A percentile compares a stretch with the other conserved stretches of the same genome.
These are phyloP conservation scores for Astrothelium subdiscretum DNA, from an alignment of 495 filamentous ascomycete genomes.

Conservation along the genomic window DNA sequence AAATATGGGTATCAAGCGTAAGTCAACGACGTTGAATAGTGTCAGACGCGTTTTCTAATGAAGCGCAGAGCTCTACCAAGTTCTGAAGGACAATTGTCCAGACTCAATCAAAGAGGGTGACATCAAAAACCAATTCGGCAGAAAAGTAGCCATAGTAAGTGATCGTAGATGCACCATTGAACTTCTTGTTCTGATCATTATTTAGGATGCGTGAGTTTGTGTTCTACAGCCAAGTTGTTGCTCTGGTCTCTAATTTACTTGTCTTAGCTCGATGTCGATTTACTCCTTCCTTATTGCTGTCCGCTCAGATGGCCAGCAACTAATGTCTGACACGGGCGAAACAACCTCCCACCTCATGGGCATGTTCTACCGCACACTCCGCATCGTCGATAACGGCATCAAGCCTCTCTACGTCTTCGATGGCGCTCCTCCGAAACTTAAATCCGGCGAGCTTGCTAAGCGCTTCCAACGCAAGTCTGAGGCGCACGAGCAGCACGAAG, in stretches of 20 bases:
- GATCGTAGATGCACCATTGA: not conserved
- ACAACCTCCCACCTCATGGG: conserved; percentile 98
- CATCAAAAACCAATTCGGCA: conserved; percentile 96
- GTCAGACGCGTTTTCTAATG: conserved; percentile 7
- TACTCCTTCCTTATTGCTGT: conserved; percentile 98
- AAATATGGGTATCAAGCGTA: conserved; percentile 84
- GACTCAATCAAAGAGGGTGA: conserved; percentile 92
- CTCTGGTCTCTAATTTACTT: conserved; percentile 3
- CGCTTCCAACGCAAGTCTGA: conserved; percentile 84
- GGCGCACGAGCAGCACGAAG: conserved; percentile 76
- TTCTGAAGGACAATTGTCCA: conserved; percentile 85
- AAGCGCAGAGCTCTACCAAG: conserved; percentile 55
- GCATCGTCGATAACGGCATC: conserved; percentile 97
- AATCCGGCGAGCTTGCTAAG: conserved; percentile 90
- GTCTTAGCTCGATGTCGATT: conserved; percentile 84
- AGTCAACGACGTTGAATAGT: conserved; percentile 1
- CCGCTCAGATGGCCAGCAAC: conserved; percentile 87
- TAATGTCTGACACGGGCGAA: conserved; percentile 85
- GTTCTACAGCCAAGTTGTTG: not conserved
- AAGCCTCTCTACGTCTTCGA: conserved; percentile 98
- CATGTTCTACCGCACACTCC: conserved; percentile 97
- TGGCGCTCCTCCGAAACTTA: conserved; percentile 89
- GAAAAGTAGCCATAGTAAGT: conserved; percentile 91
- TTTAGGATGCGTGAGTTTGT: conserved; percentile 71
- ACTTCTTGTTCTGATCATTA: conserved; percentile 1